phyloP scores from a whole-genome alignment of 768 basidiomycete species.

The Tephrocybe sp. region DNA sequence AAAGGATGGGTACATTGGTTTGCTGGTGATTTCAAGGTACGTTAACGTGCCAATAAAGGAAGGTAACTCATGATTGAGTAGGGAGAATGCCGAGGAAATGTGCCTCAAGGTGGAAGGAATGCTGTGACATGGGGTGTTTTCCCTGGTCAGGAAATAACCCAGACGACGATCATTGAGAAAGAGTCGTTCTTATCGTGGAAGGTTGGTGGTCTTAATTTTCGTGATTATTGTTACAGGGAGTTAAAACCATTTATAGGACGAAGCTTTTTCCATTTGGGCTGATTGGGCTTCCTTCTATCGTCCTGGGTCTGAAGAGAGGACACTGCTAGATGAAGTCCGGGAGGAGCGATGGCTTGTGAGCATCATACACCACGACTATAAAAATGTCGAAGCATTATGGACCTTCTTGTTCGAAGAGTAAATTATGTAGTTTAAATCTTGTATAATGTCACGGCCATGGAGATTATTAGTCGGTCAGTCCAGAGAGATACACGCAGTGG shows the following conservation, averaged over 20 bases:
- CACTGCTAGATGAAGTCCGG: slow-evolving; percentile 69
- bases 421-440: slow-evolving; percentile 7
- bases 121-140: slow-evolving; percentile 99
- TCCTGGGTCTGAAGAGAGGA: slow-evolving; percentile 69
- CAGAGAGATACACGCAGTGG: too few species aligned
- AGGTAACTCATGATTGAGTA: slow-evolving; percentile 24
- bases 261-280: slow-evolving; percentile 94
- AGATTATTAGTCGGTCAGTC: background rate
- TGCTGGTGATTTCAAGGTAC: slow-evolving; percentile 76
- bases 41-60: slow-evolving; percentile 20
- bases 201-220: slow-evolving; percentile 42
- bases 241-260: slow-evolving; percentile 57
- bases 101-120: slow-evolving; percentile 77
- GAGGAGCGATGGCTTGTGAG: slow-evolving; percentile 87
- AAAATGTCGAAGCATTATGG: slow-evolving; percentile 78
- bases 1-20: slow-evolving; percentile 80
- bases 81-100: slow-evolving; percentile 82
- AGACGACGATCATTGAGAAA: slow-evolving; percentile 94
- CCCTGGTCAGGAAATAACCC: slow-evolving; percentile 92
- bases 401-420: slow-evolving; percentile 63
- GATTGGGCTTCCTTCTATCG: slow-evolving; percentile 92
- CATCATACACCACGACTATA: slow-evolving; percentile 93
- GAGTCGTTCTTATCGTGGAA: slow-evolving; percentile 97
- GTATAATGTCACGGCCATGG: slow-evolving; percentile 9
- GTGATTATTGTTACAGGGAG: background rate